A percentile compares a stretch with the other conserved stretches of the same genome.
These are phyloP conservation scores for Lunularia cruciata DNA, from an alignment of 225 moss, liverwort and hornwort species.

Conservation along the genomic window DNA sequence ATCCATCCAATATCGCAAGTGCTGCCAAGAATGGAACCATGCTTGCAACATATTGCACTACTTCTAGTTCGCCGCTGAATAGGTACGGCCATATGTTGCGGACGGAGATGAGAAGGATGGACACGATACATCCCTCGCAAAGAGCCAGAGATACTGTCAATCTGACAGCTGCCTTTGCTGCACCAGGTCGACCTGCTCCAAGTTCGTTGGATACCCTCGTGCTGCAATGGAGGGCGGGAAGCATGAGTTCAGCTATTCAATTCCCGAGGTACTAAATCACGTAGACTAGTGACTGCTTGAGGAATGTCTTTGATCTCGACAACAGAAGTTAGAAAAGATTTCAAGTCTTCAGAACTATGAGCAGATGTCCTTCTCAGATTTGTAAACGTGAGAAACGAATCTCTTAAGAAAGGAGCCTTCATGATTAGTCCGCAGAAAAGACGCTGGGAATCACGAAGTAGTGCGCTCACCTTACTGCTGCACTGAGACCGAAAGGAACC, in stretches of 20 bases:
- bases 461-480: conserved; percentile 44
- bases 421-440: too few species aligned
- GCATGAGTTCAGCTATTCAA: too few species aligned
- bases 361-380: too few species aligned
- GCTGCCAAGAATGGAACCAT: conserved; percentile 44
- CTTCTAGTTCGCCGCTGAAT: conserved; percentile 47
- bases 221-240: conserved; percentile 31
- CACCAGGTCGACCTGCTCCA: conserved; percentile 52
- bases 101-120: conserved; percentile 21
- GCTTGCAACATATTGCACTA: conserved; percentile 41
- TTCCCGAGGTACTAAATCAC: too few species aligned
- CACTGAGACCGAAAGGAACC: conserved; percentile 56
- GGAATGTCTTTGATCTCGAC: too few species aligned
- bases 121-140: conserved; percentile 41
- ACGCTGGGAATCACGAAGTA: too few species aligned
- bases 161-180: conserved; percentile 51
- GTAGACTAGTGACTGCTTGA: too few species aligned
- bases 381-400: too few species aligned
- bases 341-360: neutral
- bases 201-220: conserved; percentile 66
- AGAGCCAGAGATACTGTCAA: conserved; percentile 40
- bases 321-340: neutral
- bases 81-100: conserved; percentile 49
- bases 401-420: too few species aligned
- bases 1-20: conserved; percentile 45